Conservation (phyloP, 352 stramenopile species). For the Phytophthora melonis region DNA sequence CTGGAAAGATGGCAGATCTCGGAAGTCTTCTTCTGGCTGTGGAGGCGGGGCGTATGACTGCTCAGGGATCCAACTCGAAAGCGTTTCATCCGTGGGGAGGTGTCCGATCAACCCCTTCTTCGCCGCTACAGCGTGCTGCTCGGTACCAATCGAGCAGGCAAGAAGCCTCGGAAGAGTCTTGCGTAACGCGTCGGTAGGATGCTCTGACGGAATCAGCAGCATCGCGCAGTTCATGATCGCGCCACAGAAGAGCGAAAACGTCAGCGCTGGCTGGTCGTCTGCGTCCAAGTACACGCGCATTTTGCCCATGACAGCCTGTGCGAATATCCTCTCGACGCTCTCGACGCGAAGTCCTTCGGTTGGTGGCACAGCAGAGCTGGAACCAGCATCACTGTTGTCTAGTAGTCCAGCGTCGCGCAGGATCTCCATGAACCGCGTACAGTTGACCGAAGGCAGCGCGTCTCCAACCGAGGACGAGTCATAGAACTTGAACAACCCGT, state of each 20-base stretch:
- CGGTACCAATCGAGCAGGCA: not conserved
- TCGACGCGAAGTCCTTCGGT: constrained; percentile 9
- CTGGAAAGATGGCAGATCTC: constrained; percentile 39
- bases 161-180: constrained; percentile 23
- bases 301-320: constrained; percentile 64
- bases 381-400: not conserved
- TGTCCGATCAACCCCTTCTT: constrained; percentile 27
- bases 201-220: constrained; percentile 31
- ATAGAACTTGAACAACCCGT: constrained; percentile 69
- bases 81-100: constrained; percentile 8
- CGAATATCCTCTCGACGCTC: constrained; percentile 58
- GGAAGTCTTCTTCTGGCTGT: constrained; percentile 29
- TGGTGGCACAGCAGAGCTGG: not conserved
- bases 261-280: constrained; percentile 55
- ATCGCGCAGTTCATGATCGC: constrained; percentile 62
- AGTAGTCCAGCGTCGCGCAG: constrained; percentile 52
- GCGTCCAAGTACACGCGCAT: constrained; percentile 66
- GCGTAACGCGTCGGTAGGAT: constrained; percentile 17
- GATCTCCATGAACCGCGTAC: constrained; percentile 49
- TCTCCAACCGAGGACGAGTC: constrained; percentile 62
- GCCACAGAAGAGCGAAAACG: constrained; percentile 65
- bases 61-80: constrained; percentile 22
- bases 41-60: constrained; percentile 1
- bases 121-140: not conserved
- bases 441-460: constrained; percentile 58